A percentile compares a stretch with the other conserved stretches of the same genome.
Conservation (phyloP, 345 rosid genomes). For the Carallia brachiata region DNA sequence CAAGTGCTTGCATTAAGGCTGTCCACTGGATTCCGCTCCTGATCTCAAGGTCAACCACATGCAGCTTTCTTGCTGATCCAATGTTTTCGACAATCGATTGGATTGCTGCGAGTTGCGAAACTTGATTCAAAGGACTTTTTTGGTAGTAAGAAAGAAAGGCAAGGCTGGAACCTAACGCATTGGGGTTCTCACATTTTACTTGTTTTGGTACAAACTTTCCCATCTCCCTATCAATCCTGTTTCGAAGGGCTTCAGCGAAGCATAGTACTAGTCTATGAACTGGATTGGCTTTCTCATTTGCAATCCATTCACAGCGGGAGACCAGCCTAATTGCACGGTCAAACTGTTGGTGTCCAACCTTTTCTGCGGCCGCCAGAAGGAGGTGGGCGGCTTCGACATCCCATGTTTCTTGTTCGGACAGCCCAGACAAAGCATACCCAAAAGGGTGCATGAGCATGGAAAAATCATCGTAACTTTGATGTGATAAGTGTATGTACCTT, state of each 20-base stretch:
- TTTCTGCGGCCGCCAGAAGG: conserved; percentile 56
- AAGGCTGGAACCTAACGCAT: conserved; percentile 19
- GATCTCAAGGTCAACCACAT: conserved; percentile 50
- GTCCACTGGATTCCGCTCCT: conserved; percentile 61
- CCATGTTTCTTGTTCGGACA: conserved; percentile 48
- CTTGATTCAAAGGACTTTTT: conserved; percentile 37
- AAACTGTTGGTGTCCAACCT: conserved; percentile 44
- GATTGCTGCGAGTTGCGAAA: conserved; percentile 35
- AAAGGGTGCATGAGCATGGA: conserved; percentile 47
- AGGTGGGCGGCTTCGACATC: conserved; percentile 52
- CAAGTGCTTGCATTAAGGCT: conserved; percentile 44
- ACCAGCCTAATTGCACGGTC: conserved; percentile 51
- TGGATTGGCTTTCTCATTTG: conserved; percentile 39
- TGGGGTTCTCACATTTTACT: background rate
- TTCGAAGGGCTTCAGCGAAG: conserved; percentile 48
- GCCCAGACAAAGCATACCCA: conserved; percentile 41
- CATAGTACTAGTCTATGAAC: conserved; percentile 41
- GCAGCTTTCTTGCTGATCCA: conserved; percentile 35
- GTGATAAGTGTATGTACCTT: conserved; percentile 42
- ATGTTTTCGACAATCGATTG: conserved; percentile 45
- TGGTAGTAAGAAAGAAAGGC: conserved; percentile 14
- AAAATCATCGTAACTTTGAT: conserved; percentile 34
- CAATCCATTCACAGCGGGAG: conserved; percentile 43
- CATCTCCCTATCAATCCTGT: conserved; percentile 35
- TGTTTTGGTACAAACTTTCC: conserved; percentile 21